phyloP scores from a whole-genome alignment of 2,329 filamentous ascomycete species.

The Fusarium sp. region DNA sequence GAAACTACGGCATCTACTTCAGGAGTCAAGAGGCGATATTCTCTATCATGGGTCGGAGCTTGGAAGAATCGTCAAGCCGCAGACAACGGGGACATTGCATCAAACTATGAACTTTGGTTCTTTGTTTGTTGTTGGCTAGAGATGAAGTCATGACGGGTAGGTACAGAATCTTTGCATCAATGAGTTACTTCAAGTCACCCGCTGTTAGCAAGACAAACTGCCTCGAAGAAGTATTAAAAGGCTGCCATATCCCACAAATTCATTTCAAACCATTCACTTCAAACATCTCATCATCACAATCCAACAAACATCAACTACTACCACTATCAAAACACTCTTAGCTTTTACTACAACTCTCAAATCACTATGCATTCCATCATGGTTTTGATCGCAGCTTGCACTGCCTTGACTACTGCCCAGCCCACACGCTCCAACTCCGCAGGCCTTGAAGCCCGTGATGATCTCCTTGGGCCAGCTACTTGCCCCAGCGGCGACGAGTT shows the following conservation, averaged over 20 bases:
- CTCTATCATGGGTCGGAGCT: too few relatives aligned
- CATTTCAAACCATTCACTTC: neutral
- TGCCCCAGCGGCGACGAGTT: neutral
- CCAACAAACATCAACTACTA: neutral
- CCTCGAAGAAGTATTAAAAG: neutral
- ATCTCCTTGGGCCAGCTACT: constrained; percentile 4
- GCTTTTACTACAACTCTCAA: neutral
- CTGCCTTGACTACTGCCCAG: constrained; percentile 5
- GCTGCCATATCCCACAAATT: neutral
- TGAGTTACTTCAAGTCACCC: neutral
- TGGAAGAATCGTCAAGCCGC: too few relatives aligned
- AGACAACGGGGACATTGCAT: too few relatives aligned
- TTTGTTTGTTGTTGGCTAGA: too few relatives aligned
- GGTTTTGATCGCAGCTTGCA: constrained; percentile 1
- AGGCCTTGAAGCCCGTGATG: neutral
- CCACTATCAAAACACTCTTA: neutral
- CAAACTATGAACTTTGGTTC: too few relatives aligned
- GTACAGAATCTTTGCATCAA: neutral
- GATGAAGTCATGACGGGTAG: too few relatives aligned
- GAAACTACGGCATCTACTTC: neutral
- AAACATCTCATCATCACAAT: neutral
- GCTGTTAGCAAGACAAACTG: neutral
- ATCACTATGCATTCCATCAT: neutral
- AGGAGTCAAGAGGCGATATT: too few relatives aligned
- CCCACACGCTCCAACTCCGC: neutral